Base-by-base conservation (phyloP, 2,329 filamentous ascomycete genomes). In the Colletotrichum ledebouriae region DNA sequence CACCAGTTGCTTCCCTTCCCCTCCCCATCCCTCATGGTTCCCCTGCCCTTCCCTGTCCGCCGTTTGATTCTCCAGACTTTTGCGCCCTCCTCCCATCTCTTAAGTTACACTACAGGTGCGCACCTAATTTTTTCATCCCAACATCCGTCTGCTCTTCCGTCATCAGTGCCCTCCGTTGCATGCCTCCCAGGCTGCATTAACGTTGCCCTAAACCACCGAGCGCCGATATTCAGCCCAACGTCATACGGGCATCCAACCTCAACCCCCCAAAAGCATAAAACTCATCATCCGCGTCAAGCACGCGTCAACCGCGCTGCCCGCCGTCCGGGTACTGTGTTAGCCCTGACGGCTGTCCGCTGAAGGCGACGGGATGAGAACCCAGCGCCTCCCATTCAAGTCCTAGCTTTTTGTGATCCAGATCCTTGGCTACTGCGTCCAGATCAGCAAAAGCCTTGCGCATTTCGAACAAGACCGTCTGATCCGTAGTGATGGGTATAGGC, bases 171-270 rank as follows among this genome's bases (percentile, higher is more conserved):
- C 29, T 29, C 29, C 29, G 29, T 39, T 29, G 20, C 46, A 39
- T 47, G 41, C 15, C 33, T 46, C 39, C 59, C 29, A 33, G 56
- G 56, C 15, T 22, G 25, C 57, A 53, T 47, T 65, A 20, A 10
- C 57, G 37, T 34, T 58, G 29, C 6, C 6, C 13, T 44, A 60
- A 60, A 29, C 57, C 42, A 53, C 56, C 46, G 46, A 64, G 62
- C 62, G 46, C 55, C 62, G 56, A 53, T 60, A 46, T 59, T 46
- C 44, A 39, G 20, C 20, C 62, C 15, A 52, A 22, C 22, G 22
- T 22, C 2, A 22, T 22, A 22, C 22, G 46, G 6, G 37, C 50
- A 34, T 13, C 10, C 34, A n/a, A 34, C 3, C 20, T 29, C 22
- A 50, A 13, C 39, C 37, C 13, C 7, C 39, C 33, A 20, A 13